Evolutionary conservation across 495 filamentous ascomycete genomes (phyloP).

Genomic region (Hyaloscypha finlandica): DNA sequence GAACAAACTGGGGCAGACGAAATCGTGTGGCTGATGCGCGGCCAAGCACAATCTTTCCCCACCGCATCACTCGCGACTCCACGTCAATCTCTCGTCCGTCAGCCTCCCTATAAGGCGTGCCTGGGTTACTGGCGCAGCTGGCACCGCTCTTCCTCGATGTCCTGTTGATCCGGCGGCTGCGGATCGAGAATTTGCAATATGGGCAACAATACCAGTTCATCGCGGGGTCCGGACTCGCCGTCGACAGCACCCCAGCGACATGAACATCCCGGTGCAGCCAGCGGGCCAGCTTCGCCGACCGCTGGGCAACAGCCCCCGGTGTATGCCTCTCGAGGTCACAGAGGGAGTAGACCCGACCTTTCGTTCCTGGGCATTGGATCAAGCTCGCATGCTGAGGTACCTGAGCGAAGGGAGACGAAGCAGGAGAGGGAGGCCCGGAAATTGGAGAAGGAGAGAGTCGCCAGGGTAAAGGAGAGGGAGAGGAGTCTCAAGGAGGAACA

Average conservation of each 20-base stretch:
- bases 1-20: neutral
- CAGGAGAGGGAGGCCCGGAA: conserved; percentile 88
- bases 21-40: neutral
- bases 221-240: conserved; percentile 28
- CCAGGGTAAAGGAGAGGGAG: conserved; percentile 79
- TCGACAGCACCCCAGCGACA: conserved; percentile 25
- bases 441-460: conserved; percentile 75
- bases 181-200: conserved; percentile 26
- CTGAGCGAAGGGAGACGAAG: conserved; percentile 78
- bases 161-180: conserved; percentile 30
- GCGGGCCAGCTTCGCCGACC: conserved; percentile 27
- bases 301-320: conserved; percentile 21
- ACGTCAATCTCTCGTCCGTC: conserved; percentile 14
- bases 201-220: conserved; percentile 30
- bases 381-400: conserved; percentile 29
- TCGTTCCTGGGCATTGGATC: conserved; percentile 55
- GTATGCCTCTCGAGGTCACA: conserved; percentile 39
- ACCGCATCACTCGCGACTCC: conserved; percentile 11
- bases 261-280: conserved; percentile 23
- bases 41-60: neutral
- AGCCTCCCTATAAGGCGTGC: neutral
- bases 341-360: conserved; percentile 57
- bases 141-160: conserved; percentile 21
- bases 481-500: conserved; percentile 91
- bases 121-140: conserved; percentile 2